These are phyloP conservation scores for Bremia lactucae DNA, from an alignment of 352 stramenopile species.

Conservation along the genomic window DNA sequence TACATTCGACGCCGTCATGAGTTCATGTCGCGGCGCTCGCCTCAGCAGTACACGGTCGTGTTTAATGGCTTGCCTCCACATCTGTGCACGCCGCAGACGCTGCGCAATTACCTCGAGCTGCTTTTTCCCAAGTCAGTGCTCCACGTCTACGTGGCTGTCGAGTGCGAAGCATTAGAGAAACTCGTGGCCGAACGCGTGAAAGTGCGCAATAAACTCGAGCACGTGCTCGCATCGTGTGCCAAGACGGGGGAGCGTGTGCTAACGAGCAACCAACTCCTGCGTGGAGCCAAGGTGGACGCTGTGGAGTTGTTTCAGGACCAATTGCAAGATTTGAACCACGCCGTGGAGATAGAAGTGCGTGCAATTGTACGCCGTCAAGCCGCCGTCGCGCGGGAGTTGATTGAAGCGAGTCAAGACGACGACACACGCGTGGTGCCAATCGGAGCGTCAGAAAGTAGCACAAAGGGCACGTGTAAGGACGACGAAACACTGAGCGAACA, in stretches of 20 bases:
- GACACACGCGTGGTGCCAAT: slow-evolving; percentile 1
- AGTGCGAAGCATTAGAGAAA: slow-evolving; percentile 66
- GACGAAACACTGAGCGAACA: too few species aligned
- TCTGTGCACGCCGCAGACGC: slow-evolving; percentile 59
- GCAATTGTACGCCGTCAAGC: slow-evolving; percentile 56
- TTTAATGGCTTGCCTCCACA: slow-evolving; percentile 65
- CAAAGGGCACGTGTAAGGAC: slow-evolving; percentile 26
- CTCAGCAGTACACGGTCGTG: slow-evolving; percentile 73
- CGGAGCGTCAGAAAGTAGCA: too few species aligned
- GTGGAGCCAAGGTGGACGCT: slow-evolving; percentile 48
- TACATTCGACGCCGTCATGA: slow-evolving; percentile 68
- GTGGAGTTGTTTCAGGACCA: slow-evolving; percentile 63
- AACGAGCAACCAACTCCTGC: slow-evolving; percentile 22
- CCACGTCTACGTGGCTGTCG: slow-evolving; percentile 60
- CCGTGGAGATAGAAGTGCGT: slow-evolving; percentile 70
- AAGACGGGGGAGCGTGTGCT: slow-evolving; percentile 51
- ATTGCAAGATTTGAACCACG: slow-evolving; percentile 58
- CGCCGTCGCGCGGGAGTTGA: slow-evolving; percentile 40
- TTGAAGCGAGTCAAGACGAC: slow-evolving; percentile 35
- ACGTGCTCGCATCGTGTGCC: slow-evolving; percentile 48
- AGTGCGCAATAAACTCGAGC: slow-evolving; percentile 58
- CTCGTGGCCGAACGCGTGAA: slow-evolving; percentile 57
- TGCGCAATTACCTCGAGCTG: slow-evolving; percentile 66
- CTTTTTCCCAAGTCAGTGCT: slow-evolving; percentile 64
- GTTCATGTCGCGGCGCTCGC: slow-evolving; percentile 47